Evolutionary conservation across 306 rosid genomes (phyloP).

Genomic region (Delonix regia): DNA sequence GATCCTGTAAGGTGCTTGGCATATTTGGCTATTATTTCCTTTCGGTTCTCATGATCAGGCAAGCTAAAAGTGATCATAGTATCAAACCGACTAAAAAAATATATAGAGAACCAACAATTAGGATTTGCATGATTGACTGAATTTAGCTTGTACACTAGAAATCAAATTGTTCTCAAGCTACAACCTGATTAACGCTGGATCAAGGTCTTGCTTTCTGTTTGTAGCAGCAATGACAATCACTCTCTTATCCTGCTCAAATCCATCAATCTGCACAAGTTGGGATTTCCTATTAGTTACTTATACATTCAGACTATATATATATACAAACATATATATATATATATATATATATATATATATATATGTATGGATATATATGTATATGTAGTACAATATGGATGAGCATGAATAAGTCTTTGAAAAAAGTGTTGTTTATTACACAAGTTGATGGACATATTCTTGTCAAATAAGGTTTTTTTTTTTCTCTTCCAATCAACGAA

Average conservation of each 20-base stretch:
- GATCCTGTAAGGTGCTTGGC: conserved; percentile 70
- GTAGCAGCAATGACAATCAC: conserved; percentile 95
- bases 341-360: too few species aligned
- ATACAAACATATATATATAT: not conserved
- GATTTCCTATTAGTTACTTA: conserved; percentile 13
- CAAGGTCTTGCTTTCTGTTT: conserved; percentile 95
- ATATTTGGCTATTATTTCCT: conserved; percentile 79
- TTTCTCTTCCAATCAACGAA: not conserved
- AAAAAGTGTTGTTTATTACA: not conserved
- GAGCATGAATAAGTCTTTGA: not conserved
- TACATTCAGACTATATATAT: not conserved
- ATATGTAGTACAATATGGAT: too few species aligned
- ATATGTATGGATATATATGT: too few species aligned
- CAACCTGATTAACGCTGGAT: conserved; percentile 88
- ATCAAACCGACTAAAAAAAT: conserved; percentile 31
- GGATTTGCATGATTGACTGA: not conserved
- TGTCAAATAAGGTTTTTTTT: not conserved
- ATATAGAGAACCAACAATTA: not conserved
- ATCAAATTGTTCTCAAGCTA: conserved; percentile 20
- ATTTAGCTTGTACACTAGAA: conserved; percentile 4
- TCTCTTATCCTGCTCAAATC: conserved; percentile 90
- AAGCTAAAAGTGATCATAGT: conserved; percentile 70
- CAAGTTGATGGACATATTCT: not conserved
- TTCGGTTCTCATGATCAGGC: conserved; percentile 79
- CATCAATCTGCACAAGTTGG: conserved; percentile 76